Evolutionary conservation across 2,329 filamentous ascomycete species (phyloP).

Genomic region (Coleophoma cylindrospora): DNA sequence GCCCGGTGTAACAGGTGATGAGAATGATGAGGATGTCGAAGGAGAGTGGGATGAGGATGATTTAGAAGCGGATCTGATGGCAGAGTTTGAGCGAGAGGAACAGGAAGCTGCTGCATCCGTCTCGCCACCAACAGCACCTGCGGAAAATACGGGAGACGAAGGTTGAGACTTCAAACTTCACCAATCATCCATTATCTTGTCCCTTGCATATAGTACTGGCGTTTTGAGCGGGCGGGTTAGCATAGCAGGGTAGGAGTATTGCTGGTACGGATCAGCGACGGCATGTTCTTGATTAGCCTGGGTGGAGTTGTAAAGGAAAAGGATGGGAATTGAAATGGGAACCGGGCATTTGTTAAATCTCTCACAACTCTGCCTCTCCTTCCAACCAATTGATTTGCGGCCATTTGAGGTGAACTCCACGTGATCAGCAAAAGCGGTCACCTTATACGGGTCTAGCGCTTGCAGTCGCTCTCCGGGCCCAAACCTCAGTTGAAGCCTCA

Average conservation of each 20-base stretch:
- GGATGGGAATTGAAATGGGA: neutral
- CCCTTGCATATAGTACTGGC: neutral
- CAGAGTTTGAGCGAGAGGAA: constrained; percentile 35
- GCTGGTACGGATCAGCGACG: too few species aligned
- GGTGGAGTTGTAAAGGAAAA: neutral
- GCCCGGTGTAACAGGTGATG: constrained; percentile 36
- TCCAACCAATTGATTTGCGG: too few species aligned
- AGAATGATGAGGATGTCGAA: constrained; percentile 32
- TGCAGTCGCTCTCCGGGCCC: neutral
- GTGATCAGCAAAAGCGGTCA: neutral
- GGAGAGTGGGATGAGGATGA: constrained; percentile 47
- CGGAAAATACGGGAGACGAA: constrained; percentile 1
- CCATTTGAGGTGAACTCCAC: too few species aligned
- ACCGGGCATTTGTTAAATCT: neutral
- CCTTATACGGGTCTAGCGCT: neutral
- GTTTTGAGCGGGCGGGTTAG: neutral
- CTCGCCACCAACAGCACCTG: neutral
- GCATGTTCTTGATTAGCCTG: too few species aligned
- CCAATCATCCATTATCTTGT: neutral
- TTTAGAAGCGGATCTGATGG: constrained; percentile 49
- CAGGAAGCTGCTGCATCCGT: constrained; percentile 14
- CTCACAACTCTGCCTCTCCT: too few species aligned
- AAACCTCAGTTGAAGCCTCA: constrained; percentile 2
- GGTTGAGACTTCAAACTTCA: constrained; percentile 2
- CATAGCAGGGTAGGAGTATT: constrained; percentile 3